Base-by-base conservation (phyloP, 352 stramenopile species). In the Globisporangium solare region DNA sequence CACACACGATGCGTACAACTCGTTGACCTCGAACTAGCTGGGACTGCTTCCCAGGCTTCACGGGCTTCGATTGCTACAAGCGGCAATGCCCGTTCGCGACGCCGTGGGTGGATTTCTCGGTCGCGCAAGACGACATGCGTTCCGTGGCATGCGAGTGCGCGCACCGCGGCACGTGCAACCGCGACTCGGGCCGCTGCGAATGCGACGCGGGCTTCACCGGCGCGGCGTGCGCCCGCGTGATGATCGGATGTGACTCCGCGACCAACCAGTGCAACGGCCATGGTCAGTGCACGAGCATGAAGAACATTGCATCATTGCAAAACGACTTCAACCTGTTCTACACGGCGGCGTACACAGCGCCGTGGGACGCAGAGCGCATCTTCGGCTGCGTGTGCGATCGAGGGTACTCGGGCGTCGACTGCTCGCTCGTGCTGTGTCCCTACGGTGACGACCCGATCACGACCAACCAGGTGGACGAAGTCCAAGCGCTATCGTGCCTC, bases 331-430 rank as follows among this genome's bases (percentile, higher is more conserved):
- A 85, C 20, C 61, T 89, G 51, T 58, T 89, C 52, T 75, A 76
- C 35, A 75, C 71, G 2, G 56, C 70, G n/a, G 68, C 59, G n/a
- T 87, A 88, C 58, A 67, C 70, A 15, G 70, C 73, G 15, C 66
- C 68, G 0, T 97, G 89, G 89, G 89, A 97, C 58, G 88, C 89
- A 6, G 69, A 92, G 27, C 77, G 82, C 24, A 89, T 97, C 32
- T 76, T 83, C 41, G 83, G 83, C 49, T 97, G 89, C 51, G 68
- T 93, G 31, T 98, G 92, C 60, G 92, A 98, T 66, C 63, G 78
- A 31, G 91, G 90, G 27, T 98, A 92, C 74, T 73, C 67, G 8
- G 92, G 93, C 6, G 74, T 85, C 6, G 86, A 93, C 63, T 98
- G 94, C 75, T 85, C 79, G 5, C 66, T 81, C 54, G 69, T 78